A percentile compares a stretch with the other conserved stretches of the same genome.
Conservation (phyloP, 176 grass and related monocot species). For the Hyparrhenia diplandra region DNA sequence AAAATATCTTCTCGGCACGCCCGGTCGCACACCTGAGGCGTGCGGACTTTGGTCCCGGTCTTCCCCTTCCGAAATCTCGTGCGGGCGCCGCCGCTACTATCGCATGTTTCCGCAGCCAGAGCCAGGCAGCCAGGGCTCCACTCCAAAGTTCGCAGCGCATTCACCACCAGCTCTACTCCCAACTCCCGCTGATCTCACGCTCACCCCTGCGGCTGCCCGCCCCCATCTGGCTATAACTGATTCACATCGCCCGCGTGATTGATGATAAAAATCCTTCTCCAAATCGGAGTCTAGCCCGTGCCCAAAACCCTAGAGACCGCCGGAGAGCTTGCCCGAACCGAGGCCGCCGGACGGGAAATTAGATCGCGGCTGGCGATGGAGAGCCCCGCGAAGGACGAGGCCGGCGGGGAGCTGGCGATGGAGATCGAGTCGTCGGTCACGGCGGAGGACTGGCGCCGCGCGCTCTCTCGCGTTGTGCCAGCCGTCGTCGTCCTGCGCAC, state of each 20-base stretch:
- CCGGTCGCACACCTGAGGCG: background rate
- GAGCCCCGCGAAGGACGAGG: slow-evolving; percentile 48
- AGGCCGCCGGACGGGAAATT: background rate
- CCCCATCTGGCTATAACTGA: background rate
- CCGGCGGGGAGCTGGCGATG: slow-evolving; percentile 52
- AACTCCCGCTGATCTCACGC: slow-evolving; percentile 30
- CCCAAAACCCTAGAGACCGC: slow-evolving; percentile 39
- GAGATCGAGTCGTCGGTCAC: slow-evolving; percentile 78
- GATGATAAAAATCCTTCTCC: slow-evolving; percentile 17
- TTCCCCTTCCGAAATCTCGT: slow-evolving; percentile 11
- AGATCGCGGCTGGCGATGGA: slow-evolving; percentile 47
- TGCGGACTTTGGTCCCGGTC: slow-evolving; percentile 1
- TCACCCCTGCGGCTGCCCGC: background rate
- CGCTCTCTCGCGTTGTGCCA: slow-evolving; percentile 76
- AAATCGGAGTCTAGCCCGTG: background rate
- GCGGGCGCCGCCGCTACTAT: background rate
- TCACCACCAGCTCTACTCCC: slow-evolving; percentile 18
- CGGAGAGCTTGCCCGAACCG: background rate
- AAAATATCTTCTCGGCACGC: slow-evolving; percentile 10
- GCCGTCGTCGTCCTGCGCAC: slow-evolving; percentile 95
- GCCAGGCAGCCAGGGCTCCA: background rate
- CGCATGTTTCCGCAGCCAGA: too few species aligned
- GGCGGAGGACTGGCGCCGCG: slow-evolving; percentile 88
- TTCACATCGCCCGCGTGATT: slow-evolving; percentile 30
- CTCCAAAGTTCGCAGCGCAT: background rate